These are phyloP conservation scores for Vigna radiata DNA, from an alignment of 306 rosid genomes.

Conservation along the genomic window DNA sequence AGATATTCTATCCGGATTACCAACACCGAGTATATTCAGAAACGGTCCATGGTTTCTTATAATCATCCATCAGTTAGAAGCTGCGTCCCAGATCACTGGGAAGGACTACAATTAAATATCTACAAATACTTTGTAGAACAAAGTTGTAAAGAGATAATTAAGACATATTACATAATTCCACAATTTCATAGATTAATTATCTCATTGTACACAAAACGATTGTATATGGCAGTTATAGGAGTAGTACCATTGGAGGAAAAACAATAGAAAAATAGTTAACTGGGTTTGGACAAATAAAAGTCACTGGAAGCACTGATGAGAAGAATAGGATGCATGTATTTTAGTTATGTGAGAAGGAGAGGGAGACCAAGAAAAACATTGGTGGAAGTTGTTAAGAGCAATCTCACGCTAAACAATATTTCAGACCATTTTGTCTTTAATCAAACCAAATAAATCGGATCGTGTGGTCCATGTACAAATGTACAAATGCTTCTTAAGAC, in stretches of 20 bases:
- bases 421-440: not conserved
- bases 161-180: not conserved
- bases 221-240: not conserved
- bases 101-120: not conserved
- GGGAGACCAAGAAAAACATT: not conserved
- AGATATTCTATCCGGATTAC: too few species aligned
- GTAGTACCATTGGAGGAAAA: not conserved
- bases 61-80: not conserved
- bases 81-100: not conserved
- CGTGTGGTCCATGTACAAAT: not conserved
- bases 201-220: not conserved
- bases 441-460: not conserved
- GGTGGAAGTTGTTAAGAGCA: not conserved
- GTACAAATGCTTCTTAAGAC: not conserved
- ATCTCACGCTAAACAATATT: not conserved
- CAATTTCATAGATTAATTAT: conserved; percentile 5
- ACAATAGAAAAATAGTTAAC: not conserved
- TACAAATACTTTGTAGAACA: not conserved
- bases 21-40: not conserved
- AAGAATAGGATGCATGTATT: not conserved
- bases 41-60: not conserved
- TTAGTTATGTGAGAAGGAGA: not conserved
- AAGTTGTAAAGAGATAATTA: not conserved
- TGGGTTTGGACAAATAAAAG: not conserved
- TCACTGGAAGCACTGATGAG: not conserved